These are phyloP conservation scores for Puccinia horiana DNA, from an alignment of 1,284 basidiomycete species.

Conservation along the genomic window DNA sequence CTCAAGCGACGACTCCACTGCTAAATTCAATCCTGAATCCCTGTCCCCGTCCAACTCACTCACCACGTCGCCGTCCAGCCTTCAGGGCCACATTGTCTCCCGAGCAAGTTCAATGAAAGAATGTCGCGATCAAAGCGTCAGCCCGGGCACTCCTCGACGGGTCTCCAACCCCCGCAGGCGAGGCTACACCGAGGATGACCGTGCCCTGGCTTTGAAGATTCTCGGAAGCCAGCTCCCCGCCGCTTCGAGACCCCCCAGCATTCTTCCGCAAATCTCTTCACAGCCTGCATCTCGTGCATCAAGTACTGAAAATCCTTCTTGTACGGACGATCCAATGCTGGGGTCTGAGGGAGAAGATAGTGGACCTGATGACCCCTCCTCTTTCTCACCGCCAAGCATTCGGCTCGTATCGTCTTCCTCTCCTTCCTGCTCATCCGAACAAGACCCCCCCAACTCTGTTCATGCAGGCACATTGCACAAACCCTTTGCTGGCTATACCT, in stretches of 20 bases:
- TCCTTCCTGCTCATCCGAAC: not conserved
- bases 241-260: not conserved
- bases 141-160: not conserved
- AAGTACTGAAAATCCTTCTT: not conserved
- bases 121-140: not conserved
- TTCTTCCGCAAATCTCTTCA: not conserved
- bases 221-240: slow-evolving; percentile 15
- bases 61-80: not conserved
- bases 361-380: not conserved
- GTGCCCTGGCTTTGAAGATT: not conserved
- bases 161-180: not conserved
- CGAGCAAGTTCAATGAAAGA: slow-evolving; percentile 32
- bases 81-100: not conserved
- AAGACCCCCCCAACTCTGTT: not conserved
- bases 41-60: not conserved
- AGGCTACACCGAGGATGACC: slow-evolving; percentile 21
- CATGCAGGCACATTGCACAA: not conserved
- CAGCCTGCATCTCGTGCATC: slow-evolving; percentile 2
- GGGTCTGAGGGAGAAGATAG: slow-evolving; percentile 2
- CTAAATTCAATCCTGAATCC: not conserved
- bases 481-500: too few relatives aligned
- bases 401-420: slow-evolving; percentile 2
- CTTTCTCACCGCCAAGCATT: slow-evolving; percentile 9
- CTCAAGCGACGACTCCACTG: not conserved
- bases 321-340: not conserved